These are phyloP conservation scores for Phalaenopsis hybrid DNA, from an alignment of 116 monocot species.

Conservation along the genomic window DNA sequence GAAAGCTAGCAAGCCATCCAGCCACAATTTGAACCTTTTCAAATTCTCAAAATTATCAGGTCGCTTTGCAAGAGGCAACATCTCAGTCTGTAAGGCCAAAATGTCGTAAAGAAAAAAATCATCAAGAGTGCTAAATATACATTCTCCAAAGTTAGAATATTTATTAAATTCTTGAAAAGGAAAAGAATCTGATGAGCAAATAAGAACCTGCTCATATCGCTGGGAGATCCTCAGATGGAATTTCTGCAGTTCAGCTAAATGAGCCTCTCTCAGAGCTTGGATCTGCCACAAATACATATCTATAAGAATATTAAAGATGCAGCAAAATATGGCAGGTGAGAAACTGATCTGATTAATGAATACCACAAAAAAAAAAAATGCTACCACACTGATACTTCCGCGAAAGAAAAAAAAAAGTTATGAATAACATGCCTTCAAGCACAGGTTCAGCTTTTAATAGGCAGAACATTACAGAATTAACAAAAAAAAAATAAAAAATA, in stretches of 20 bases:
- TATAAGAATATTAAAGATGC: slow-evolving; percentile 1
- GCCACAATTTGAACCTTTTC: slow-evolving; percentile 35
- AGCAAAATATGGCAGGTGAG: neutral
- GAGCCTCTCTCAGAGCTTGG: slow-evolving; percentile 62
- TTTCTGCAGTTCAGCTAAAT: slow-evolving; percentile 58
- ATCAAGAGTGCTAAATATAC: neutral
- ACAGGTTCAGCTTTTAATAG: no score
- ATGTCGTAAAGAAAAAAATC: neutral
- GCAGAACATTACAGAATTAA: no score
- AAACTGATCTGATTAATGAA: neutral
- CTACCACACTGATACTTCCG: no score
- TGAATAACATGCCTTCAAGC: no score
- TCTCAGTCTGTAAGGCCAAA: slow-evolving; percentile 22
- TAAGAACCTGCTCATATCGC: slow-evolving; percentile 70
- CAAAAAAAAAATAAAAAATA: no score
- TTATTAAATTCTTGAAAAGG: neutral
- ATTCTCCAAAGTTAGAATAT: neutral
- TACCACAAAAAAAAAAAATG: neutral
- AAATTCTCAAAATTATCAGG: slow-evolving; percentile 56
- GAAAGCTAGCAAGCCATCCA: slow-evolving; percentile 37
- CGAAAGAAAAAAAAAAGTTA: no score
- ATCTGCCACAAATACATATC: slow-evolving; percentile 38
- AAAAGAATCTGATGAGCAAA: slow-evolving; percentile 2
- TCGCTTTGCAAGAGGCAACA: slow-evolving; percentile 35
- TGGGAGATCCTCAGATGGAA: slow-evolving; percentile 50